A percentile compares a stretch with the other conserved stretches of the same genome.
phyloP scores from a whole-genome alignment of 1,284 basidiomycete species.

The Cyathus olla region DNA sequence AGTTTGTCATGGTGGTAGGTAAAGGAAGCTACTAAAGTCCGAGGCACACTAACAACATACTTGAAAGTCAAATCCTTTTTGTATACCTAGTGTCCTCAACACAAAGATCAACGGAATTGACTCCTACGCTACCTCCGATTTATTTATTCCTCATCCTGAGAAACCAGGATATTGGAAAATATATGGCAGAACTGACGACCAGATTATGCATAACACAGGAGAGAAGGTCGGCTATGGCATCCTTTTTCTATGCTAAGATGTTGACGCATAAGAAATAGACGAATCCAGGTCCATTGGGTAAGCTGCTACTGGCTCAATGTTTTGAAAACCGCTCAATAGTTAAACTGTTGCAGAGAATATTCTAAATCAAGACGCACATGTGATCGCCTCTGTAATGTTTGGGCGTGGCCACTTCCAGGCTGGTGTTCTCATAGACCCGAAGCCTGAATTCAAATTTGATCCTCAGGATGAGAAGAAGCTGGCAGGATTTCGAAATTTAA shows the following conservation, averaged over 20 bases:
- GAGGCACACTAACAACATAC: background rate
- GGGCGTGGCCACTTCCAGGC: constrained; percentile 55
- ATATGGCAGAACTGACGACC: constrained; percentile 20
- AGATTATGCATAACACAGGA: constrained; percentile 40
- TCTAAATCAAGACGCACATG: constrained; percentile 31
- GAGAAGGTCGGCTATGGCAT: constrained; percentile 35
- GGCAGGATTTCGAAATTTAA: constrained; percentile 26
- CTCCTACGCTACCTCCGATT: background rate
- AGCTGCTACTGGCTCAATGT: background rate
- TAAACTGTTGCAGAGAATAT: background rate
- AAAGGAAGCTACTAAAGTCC: background rate
- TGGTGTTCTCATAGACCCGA: constrained; percentile 56
- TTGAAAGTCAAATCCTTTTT: background rate
- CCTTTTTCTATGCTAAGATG: background rate
- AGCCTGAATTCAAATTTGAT: constrained; percentile 36
- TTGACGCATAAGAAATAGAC: constrained; percentile 29
- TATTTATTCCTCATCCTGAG: background rate
- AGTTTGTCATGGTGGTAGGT: background rate
- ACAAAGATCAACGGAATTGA: constrained; percentile 25
- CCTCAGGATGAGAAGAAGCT: constrained; percentile 36
- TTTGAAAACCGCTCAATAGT: background rate
- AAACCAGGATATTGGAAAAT: background rate
- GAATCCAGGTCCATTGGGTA: constrained; percentile 50
- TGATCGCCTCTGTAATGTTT: constrained; percentile 47
- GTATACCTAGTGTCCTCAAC: background rate